Evolutionary conservation across 2,329 filamentous ascomycete genomes (phyloP).

Genomic region (Rutstroemia sp.): DNA sequence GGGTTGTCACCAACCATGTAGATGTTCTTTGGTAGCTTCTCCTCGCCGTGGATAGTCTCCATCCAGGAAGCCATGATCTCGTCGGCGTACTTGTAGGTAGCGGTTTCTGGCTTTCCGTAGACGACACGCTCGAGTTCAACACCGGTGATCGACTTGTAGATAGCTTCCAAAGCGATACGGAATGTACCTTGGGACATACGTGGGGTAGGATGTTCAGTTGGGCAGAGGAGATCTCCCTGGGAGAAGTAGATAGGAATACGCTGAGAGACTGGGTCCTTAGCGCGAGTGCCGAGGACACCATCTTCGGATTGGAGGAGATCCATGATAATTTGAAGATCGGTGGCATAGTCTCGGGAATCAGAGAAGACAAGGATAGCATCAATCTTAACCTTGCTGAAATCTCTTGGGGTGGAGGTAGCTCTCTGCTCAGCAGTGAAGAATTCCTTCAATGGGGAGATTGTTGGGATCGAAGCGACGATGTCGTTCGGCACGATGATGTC

Average conservation of each 20-base stretch:
- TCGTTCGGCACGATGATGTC: constrained; percentile 68
- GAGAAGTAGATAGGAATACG: constrained; percentile 71
- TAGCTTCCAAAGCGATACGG: constrained; percentile 65
- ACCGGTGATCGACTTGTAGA: constrained; percentile 64
- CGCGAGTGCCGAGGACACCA: constrained; percentile 56
- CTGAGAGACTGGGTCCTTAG: constrained; percentile 56
- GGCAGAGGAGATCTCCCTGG: constrained; percentile 58
- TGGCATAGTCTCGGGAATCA: constrained; percentile 66
- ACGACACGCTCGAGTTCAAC: constrained; percentile 67
- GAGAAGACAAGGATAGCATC: constrained; percentile 70
- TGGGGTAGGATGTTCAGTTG: constrained; percentile 55
- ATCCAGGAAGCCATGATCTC: constrained; percentile 68
- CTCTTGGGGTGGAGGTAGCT: constrained; percentile 47
- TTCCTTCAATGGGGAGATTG: constrained; percentile 59
- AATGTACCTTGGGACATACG: constrained; percentile 70
- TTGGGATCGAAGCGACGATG: constrained; percentile 61
- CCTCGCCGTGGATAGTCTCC: constrained; percentile 65
- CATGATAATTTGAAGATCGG: constrained; percentile 70
- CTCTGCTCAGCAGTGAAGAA: constrained; percentile 62
- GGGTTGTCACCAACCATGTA: constrained; percentile 76
- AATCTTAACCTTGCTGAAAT: constrained; percentile 66
- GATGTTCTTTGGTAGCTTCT: constrained; percentile 43
- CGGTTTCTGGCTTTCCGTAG: constrained; percentile 67
- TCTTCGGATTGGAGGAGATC: constrained; percentile 63
- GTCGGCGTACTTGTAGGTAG: constrained; percentile 74